Evolutionary conservation across 176 grass and related monocot species (phyloP).

Genomic region (Oryza brachyantha): DNA sequence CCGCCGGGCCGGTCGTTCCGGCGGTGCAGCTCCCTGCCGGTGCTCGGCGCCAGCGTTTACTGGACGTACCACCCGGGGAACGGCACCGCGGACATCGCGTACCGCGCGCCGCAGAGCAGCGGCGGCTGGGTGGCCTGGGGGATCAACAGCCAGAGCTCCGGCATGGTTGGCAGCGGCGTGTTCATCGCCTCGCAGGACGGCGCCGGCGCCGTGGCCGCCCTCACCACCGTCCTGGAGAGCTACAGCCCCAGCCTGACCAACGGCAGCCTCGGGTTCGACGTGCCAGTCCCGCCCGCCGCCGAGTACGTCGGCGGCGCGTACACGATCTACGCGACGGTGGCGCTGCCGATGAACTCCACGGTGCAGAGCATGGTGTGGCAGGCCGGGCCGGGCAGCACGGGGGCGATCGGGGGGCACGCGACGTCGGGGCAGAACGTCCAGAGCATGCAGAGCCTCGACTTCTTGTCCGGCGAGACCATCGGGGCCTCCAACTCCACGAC

Average conservation of each 20-base stretch:
- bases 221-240: conserved; percentile 20
- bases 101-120: conserved; percentile 30
- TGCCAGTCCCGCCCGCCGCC: conserved; percentile 26
- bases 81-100: conserved; percentile 65
- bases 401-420: background rate
- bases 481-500: conserved; percentile 42
- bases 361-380: conserved; percentile 75
- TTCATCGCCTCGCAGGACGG: conserved; percentile 61
- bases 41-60: conserved; percentile 59
- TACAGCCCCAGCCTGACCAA: background rate
- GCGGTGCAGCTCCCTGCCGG: conserved; percentile 44
- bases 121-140: conserved; percentile 72
- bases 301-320: conserved; percentile 55
- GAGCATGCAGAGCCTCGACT: conserved; percentile 23
- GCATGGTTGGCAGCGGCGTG: conserved; percentile 50
- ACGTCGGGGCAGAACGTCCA: background rate
- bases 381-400: conserved; percentile 20
- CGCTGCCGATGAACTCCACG: conserved; percentile 43
- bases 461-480: conserved; percentile 43
- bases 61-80: conserved; percentile 76
- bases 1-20: conserved; percentile 36
- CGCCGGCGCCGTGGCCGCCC: conserved; percentile 28
- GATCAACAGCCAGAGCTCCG: conserved; percentile 37
- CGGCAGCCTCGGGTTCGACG: conserved; percentile 15
- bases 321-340: conserved; percentile 74